Evolutionary conservation across 2,329 filamentous ascomycete species (phyloP), one percentile per base, ranked within the genome.

Genomic region (Penicillium freii): DNA sequence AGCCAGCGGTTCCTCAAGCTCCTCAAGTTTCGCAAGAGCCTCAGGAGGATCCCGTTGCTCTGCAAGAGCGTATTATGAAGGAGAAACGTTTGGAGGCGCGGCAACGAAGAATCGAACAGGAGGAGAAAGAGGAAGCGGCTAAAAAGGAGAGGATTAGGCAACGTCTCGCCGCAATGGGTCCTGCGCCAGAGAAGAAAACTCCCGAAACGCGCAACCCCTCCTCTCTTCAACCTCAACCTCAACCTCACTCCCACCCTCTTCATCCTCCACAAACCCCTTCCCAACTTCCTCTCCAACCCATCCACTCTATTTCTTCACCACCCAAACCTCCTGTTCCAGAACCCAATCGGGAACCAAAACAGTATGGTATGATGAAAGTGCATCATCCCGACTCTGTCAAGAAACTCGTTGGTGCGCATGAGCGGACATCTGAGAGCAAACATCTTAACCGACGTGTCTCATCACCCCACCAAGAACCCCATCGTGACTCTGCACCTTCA

Each of bases 341-440:
- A 54, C 80, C 82, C 15, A 81, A 79, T 54, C 82, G 82, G 33
- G 82, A 81, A 60, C 79, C 83, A 25, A 82, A 82, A 57, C 83
- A 85, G 65, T 85, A 84, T 70, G 83, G 83, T 43, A 80, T 85
- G 80, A 85, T 85, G 79, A 85, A 84, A 69, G 80, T 85, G 10
- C 82, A 85, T 66, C 81, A 82, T 63, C 77, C 82, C 29, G 81
- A 84, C 56, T 73, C 80, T 6, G 79, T 83, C 29, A 79, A 78
- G 65, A 79, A 76, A 64, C 63, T 78, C 42, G 70, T 73, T 44
- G 66, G 71, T 45, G 69, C 71, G 27, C 70, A 68, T 57, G 73
- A 77, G 42, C 72, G 69, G 46, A 65, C 60, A 17, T 55, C 68
- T 40, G 73, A 78, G 34, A 31, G 17, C 47, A 77, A 74, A 57